Evolutionary conservation across 2,329 filamentous ascomycete genomes (phyloP), one percentile per base, ranked within the genome.

Genomic region (Cladosporium sp.): DNA sequence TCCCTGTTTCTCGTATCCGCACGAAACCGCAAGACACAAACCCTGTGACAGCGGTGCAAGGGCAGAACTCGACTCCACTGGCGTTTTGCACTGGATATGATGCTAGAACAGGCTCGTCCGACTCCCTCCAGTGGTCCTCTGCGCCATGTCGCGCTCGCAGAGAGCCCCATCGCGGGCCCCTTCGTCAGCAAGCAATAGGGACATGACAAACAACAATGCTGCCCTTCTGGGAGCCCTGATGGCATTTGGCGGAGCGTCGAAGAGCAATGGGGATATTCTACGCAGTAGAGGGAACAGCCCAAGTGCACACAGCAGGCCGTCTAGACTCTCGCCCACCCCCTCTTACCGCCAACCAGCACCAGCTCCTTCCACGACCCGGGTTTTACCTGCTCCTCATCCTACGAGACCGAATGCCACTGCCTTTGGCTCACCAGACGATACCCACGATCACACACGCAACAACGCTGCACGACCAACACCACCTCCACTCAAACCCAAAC

Each of bases 191-290:
- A 47, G 35, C 36, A 57, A 51, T 35, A 57, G 28, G 3, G 37
- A 51, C 37, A 57, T 60, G 54, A 22, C 24, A 17, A 39, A 50
- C 28, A 44, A 59, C 56, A 68, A 76, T 66, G 77, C 78, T 47
- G 80, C 80, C 45, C 72, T 82, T 13, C 71, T 71, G 53, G 80
- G 80, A 32, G 80, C 80, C 8, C 70, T 74, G 5, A 64, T 72
- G 39, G 80, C 80, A 20, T 82, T 81, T 66, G 73, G 70, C 40
- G 64, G 64, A 44, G 68, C 67, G 34, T 78, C 78, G 15, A 75
- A 73, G 24, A 74, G 72, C 64, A 74, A 69, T 9, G 61, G 59
- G 12, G 55, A 50, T 20, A 45, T 55, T 3, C n/a, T 55, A 19
- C 44, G 52, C 28, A 55, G 52, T 12, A 55, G 52, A 17, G 52